Percentiles rank a stretch among this genome's conserved stretches.
phyloP scores from a whole-genome alignment of 805 yeast genomes.

The Pichia gijzeniarum region DNA sequence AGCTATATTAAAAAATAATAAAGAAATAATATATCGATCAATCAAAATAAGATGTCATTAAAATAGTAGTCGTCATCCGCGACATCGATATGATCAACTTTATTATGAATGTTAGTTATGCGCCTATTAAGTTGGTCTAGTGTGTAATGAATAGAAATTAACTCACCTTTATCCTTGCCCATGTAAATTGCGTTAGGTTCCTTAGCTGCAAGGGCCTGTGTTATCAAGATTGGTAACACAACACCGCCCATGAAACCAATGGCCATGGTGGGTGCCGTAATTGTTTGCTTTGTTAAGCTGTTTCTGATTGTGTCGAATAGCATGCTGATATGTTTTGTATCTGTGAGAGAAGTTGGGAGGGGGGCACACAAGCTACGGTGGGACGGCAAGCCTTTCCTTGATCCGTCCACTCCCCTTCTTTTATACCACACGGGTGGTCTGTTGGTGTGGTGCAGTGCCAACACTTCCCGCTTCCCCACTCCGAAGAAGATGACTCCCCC shows the following conservation, averaged over 20 bases:
- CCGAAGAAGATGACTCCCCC: no score
- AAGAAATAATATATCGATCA: slow-evolving; percentile 6
- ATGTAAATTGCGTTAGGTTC: slow-evolving; percentile 8
- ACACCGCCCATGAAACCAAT: slow-evolving; percentile 18
- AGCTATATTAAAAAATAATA: not conserved
- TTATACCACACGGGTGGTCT: no score
- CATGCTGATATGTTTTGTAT: slow-evolving; percentile 7
- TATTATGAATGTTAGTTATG: slow-evolving; percentile 14
- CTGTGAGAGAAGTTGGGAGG: no score
- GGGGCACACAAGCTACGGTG: no score
- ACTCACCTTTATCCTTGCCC: slow-evolving; percentile 15
- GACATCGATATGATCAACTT: slow-evolving; percentile 13
- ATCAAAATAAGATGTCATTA: slow-evolving; percentile 12
- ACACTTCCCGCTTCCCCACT: no score
- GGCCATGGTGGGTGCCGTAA: slow-evolving; percentile 14
- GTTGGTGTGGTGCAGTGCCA: no score
- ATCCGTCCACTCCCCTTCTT: no score
- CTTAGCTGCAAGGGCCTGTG: slow-evolving; percentile 9
- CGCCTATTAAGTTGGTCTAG: slow-evolving; percentile 11
- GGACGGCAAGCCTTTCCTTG: no score
- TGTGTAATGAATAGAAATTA: slow-evolving; percentile 7
- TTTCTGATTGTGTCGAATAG: slow-evolving; percentile 11
- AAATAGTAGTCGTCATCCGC: slow-evolving; percentile 13
- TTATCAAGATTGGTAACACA: slow-evolving; percentile 13
- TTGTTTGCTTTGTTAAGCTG: slow-evolving; percentile 8